These are phyloP conservation scores for Apiospora pterosperma DNA, from an alignment of 2,329 filamentous ascomycete genomes.

Conservation along the genomic window DNA sequence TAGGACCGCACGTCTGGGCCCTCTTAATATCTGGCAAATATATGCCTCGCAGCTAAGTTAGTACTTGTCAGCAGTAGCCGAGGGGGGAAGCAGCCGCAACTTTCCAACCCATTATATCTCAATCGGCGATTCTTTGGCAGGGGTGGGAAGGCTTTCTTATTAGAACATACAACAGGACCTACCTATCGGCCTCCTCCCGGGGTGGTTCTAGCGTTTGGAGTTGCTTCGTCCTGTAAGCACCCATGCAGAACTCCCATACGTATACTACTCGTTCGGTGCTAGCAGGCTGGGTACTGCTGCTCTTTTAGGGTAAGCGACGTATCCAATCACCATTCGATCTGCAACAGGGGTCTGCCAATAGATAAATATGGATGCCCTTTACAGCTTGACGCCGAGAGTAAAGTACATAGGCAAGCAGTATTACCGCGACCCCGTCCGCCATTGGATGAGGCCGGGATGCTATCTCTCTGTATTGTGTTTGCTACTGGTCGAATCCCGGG, in stretches of 20 bases:
- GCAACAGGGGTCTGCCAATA: background rate
- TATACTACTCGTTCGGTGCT: background rate
- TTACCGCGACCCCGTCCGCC: background rate
- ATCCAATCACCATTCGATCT: background rate
- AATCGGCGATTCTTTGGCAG: background rate
- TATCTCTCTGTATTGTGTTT: background rate
- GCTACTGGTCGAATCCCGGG: background rate
- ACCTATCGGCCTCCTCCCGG: background rate
- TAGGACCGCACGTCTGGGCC: background rate
- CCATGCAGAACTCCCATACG: background rate
- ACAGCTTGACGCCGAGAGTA: background rate
- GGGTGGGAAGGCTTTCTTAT: background rate
- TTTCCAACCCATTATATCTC: background rate
- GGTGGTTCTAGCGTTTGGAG: background rate
- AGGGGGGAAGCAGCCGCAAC: background rate
- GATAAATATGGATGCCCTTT: background rate
- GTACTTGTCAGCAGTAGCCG: background rate
- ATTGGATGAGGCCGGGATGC: background rate
- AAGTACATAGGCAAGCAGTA: background rate
- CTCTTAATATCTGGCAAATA: background rate
- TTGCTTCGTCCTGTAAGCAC: background rate
- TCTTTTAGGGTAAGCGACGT: background rate
- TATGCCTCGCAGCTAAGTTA: background rate
- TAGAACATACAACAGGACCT: background rate
- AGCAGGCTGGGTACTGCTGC: background rate